Evolutionary conservation across 2,329 filamentous ascomycete species (phyloP).

Genomic region (Colletotrichum sp.): DNA sequence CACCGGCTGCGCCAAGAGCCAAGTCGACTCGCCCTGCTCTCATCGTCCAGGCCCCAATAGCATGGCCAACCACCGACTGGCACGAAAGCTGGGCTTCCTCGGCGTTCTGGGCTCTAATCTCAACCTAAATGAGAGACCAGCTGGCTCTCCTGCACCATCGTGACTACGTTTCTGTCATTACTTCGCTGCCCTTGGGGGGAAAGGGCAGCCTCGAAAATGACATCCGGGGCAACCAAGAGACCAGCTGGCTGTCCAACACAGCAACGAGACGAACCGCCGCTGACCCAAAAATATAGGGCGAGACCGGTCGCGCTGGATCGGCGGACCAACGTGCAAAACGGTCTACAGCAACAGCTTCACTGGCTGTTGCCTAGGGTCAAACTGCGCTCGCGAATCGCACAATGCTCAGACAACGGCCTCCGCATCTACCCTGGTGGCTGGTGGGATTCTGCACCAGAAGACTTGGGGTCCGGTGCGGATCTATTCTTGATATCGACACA

Average conservation of each 20-base stretch:
- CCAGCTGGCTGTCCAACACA: neutral
- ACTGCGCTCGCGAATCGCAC: neutral
- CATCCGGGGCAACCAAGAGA: neutral
- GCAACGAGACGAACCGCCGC: neutral
- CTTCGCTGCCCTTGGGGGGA: neutral
- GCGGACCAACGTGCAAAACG: neutral
- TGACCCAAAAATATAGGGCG: neutral
- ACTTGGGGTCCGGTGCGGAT: neutral
- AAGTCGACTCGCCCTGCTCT: neutral
- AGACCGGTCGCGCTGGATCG: neutral
- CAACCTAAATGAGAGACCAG: slow-evolving; percentile 2
- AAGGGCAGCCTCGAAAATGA: neutral
- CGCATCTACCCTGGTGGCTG: neutral
- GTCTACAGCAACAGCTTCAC: neutral
- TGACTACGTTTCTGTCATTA: neutral
- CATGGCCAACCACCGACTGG: slow-evolving; percentile 13
- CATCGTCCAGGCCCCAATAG: neutral
- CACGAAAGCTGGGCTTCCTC: slow-evolving; percentile 9
- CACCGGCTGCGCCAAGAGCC: slow-evolving; percentile 11
- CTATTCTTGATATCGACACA: neutral
- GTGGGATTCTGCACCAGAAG: neutral
- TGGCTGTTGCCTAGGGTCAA: neutral
- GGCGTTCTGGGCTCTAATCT: slow-evolving; percentile 24
- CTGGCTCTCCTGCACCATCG: neutral
- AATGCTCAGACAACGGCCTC: neutral